phyloP scores from a whole-genome alignment of 257 asterid genomes.

The Catharanthus roseus region DNA sequence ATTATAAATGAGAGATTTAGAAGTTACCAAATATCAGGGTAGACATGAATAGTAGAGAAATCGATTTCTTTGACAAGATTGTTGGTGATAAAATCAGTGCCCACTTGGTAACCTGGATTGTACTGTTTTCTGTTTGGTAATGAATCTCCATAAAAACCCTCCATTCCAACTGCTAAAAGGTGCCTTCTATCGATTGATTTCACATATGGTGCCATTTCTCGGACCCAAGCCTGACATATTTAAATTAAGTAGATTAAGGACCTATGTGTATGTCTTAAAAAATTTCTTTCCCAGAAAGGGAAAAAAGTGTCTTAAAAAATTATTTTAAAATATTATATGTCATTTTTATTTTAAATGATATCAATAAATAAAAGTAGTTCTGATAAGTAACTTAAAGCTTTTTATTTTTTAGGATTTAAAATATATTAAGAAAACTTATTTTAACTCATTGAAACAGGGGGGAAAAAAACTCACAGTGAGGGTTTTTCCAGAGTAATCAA shows the following conservation, averaged over 20 bases:
- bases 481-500: conserved; percentile 41
- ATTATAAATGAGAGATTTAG: not conserved
- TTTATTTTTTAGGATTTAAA: too few relatives aligned
- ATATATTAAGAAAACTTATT: too few relatives aligned
- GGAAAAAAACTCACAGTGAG: conserved; percentile 28
- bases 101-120: conserved; percentile 52
- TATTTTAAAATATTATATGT: too few relatives aligned
- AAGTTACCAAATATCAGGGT: conserved; percentile 42
- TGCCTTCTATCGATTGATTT: conserved; percentile 43
- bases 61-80: conserved; percentile 45
- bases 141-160: conserved; percentile 52
- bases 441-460: too few relatives aligned
- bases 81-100: conserved; percentile 46
- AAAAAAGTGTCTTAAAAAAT: too few relatives aligned
- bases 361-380: too few relatives aligned
- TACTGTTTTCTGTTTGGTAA: conserved; percentile 31
- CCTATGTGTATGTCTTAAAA: too few relatives aligned
- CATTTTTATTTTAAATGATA: too few relatives aligned
- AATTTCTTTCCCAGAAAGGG: too few relatives aligned
- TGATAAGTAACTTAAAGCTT: too few relatives aligned
- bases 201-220: conserved; percentile 53
- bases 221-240: conserved; percentile 31
- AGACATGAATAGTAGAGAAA: conserved; percentile 50
- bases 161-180: conserved; percentile 47
- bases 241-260: too few relatives aligned